These are phyloP conservation scores for Ophiostoma montium DNA, from an alignment of 2,329 filamentous ascomycete genomes.

Conservation along the genomic window DNA sequence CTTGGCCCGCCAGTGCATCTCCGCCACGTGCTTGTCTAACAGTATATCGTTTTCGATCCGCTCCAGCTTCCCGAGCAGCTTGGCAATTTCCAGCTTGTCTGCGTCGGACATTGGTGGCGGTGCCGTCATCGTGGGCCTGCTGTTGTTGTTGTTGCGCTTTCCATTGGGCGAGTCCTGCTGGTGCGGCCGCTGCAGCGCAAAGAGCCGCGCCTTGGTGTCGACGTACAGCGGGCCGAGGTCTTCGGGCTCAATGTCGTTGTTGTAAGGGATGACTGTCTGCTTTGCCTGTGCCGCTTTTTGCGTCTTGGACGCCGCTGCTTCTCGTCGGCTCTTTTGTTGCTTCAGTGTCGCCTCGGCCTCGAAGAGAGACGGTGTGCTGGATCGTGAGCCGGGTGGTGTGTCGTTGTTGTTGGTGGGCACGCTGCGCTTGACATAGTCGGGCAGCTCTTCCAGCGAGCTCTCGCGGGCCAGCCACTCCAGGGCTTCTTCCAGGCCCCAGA, in stretches of 20 bases:
- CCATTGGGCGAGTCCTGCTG: constrained; percentile 30
- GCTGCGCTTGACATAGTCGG: constrained; percentile 48
- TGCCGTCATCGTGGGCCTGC: not conserved
- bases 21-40: constrained; percentile 54
- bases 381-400: constrained; percentile 33
- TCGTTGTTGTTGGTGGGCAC: not conserved
- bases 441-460: constrained; percentile 53
- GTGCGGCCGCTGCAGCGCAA: constrained; percentile 41
- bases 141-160: constrained; percentile 1
- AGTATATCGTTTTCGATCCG: constrained; percentile 66
- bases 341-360: constrained; percentile 21
- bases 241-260: constrained; percentile 62
- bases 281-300: constrained; percentile 22
- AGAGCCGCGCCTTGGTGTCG: constrained; percentile 55
- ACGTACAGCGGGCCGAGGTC: constrained; percentile 64
- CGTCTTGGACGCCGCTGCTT: constrained; percentile 12
- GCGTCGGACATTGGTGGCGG: constrained; percentile 5
- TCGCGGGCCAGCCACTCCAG: constrained; percentile 83
- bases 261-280: constrained; percentile 36
- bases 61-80: constrained; percentile 58
- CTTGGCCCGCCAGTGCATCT: constrained; percentile 49
- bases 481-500: constrained; percentile 79
- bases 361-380: constrained; percentile 32
- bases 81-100: constrained; percentile 39
- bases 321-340: constrained; percentile 21